These are phyloP conservation scores for Osmanthus fragrans DNA, from an alignment of 257 asterid species.

Conservation along the genomic window DNA sequence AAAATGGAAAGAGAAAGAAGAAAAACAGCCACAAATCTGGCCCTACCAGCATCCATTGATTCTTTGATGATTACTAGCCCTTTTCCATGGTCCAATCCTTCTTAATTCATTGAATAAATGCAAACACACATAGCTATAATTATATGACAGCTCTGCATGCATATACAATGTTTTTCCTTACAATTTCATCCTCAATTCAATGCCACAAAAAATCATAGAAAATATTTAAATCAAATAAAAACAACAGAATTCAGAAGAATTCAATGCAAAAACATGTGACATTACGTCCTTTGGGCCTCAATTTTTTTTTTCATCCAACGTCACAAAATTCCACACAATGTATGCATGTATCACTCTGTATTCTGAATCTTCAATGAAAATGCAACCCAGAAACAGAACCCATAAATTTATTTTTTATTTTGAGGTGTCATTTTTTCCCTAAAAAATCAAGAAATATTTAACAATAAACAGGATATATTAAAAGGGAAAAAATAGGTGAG, in stretches of 20 bases:
- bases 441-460: not conserved
- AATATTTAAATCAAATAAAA: not conserved
- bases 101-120: conserved; percentile 41
- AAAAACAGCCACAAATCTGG: conserved; percentile 42
- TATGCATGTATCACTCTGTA: conserved; percentile 24
- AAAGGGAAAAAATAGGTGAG: not conserved
- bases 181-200: conserved; percentile 7
- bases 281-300: conserved; percentile 19
- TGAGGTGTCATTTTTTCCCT: not conserved
- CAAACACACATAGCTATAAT: conserved; percentile 38
- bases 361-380: conserved; percentile 15
- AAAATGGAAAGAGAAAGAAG: conserved; percentile 54
- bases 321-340: conserved; percentile 52
- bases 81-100: conserved; percentile 28
- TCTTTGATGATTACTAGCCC: conserved; percentile 35
- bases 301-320: conserved; percentile 33
- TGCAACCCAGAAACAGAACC: conserved; percentile 28
- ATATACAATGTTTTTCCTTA: conserved; percentile 9
- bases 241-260: conserved; percentile 20
- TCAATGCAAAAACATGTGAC: not conserved
- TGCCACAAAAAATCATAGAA: conserved; percentile 10
- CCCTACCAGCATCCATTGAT: conserved; percentile 52
- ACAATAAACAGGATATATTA: not conserved
- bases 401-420: conserved; percentile 27
- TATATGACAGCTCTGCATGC: conserved; percentile 42